Evolutionary conservation across 805 yeast species (phyloP).

Genomic region (Brettanomyces sp.): DNA sequence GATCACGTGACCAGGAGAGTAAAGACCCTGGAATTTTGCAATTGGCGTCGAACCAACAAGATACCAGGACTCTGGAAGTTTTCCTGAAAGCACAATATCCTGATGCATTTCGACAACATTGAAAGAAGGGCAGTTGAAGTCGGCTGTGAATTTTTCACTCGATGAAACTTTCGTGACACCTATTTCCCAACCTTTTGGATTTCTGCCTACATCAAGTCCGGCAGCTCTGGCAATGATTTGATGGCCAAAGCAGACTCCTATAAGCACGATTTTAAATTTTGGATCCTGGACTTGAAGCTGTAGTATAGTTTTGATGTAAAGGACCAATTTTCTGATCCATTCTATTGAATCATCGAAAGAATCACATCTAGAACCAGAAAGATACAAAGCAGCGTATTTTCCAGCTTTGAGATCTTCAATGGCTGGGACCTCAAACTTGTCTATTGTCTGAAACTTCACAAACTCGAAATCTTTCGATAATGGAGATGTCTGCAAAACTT

Average conservation of each 20-base stretch:
- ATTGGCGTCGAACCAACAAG: conserved; percentile 42
- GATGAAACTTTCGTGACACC: conserved; percentile 50
- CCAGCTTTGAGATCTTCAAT: conserved; percentile 18
- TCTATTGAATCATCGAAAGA: conserved; percentile 28
- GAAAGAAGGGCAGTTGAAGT: conserved; percentile 18
- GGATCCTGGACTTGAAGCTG: conserved; percentile 4
- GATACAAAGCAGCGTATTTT: conserved; percentile 31
- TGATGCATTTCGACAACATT: conserved; percentile 48
- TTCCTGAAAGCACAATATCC: conserved; percentile 33
- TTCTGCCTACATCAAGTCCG: conserved; percentile 50
- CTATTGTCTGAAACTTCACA: conserved; percentile 30
- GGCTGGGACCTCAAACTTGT: conserved; percentile 15
- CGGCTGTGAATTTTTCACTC: conserved; percentile 19
- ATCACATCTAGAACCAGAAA: conserved; percentile 46
- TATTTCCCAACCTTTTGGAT: conserved; percentile 63
- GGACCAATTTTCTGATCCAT: conserved; percentile 34
- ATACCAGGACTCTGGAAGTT: background rate
- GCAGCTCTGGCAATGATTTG: conserved; percentile 63
- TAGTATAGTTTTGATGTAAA: conserved; percentile 21
- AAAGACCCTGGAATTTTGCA: conserved; percentile 63
- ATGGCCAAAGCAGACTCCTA: conserved; percentile 85
- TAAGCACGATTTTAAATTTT: conserved; percentile 32
- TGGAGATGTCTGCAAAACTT: conserved; percentile 22
- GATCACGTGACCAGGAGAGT: conserved; percentile 39
- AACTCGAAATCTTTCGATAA: conserved; percentile 11